Evolutionary conservation across 2,329 filamentous ascomycete species (phyloP), one percentile per base, ranked within the genome.

Genomic region (Xylariaceae sp.): DNA sequence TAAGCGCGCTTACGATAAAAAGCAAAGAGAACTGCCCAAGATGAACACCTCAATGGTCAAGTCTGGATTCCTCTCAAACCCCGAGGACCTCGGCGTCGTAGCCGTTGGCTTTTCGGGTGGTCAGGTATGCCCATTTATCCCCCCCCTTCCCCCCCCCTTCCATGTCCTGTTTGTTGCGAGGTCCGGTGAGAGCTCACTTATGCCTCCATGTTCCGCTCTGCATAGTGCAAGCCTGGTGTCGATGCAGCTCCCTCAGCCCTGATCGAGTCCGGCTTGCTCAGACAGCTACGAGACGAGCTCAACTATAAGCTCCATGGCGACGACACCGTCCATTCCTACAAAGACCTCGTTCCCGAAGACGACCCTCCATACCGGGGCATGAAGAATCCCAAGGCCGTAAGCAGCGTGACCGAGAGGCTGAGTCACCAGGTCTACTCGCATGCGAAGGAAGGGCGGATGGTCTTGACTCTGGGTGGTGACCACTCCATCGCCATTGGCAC

Each of bases 401-500:
- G 89, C 63, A 88, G 90, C 55, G 93, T 96, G 46, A 98, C 91
- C 2, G 76, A 88, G 70, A 82, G 85, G 67, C 88, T 99, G 62
- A 87, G 87, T 73, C 79, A 87, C 54, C 91, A 97, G 77, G 91
- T 96, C 48, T 97, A 98, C 80, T 80, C 85, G 62, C 91, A 98
- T 71, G 91, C 93, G 46, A 84, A 82, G 64, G 79, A 89, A 63
- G 95, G 95, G 32, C 87, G 93, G 58, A 87, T 96, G 73, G 92
- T 96, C 1, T 82, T 99, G 54, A 99, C 95, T 0, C 86, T 99
- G 9, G 95, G 95, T 54, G 95, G 95, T 51, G 95, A 99, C 77
- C 95, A 99, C 81, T 92, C 88, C 62, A 96, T 99, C 71, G 95
- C 95, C 61, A 96, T 99, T 67, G 95, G 95, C 61, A 96, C 91